Base-by-base conservation (phyloP, 768 basidiomycete species). In the Pleurotus sapidus region DNA sequence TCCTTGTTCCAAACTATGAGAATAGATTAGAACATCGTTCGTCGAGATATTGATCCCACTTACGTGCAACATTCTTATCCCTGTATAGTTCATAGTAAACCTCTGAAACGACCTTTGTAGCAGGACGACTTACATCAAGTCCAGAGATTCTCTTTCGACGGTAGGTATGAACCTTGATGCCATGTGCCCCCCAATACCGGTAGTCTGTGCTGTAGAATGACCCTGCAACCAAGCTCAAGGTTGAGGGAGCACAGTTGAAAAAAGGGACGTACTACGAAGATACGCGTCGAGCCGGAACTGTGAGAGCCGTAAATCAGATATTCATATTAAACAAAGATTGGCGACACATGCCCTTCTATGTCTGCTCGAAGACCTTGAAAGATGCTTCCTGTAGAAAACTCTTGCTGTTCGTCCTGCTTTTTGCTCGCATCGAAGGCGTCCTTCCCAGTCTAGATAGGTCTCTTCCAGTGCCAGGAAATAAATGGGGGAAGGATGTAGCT, bases 91-190 rank as follows among this genome's bases (percentile, higher is more conserved):
- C 50, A 57, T 39, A 3, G 54, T 38, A 47, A 27, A 39, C 51
- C 57, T 8, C 49, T 39, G 39, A 46, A 11, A 14, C 24, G 23
- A 46, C 47, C 54, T 23, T 38, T 17, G 20, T 48, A 14, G n/a
- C 8, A 39, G 56, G 17, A 20, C 20, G 17, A 68, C 86, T 70
- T 65, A 91, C 88, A 93, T 88, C 27, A 95, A 75, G 70, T 93
- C 94, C 60, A 95, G 89, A 0, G 89, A 90, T 72, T 98, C 96
- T 60, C 96, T 83, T 69, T 98, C 96, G 6, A 98, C 95, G 0
- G 95, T 98, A 8, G 94, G 92, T 57, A 98, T 95, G 66, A 97
- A 97, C 2, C 95, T 79, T 7, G 91, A 87, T 0, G 93, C 74
- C 72, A 82, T 80, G 63, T 81, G 81, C 2, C 81, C 81, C 15